These are phyloP conservation scores for Pythium rhizo-oryzae DNA, from an alignment of 352 stramenopile species.

Conservation along the genomic window DNA sequence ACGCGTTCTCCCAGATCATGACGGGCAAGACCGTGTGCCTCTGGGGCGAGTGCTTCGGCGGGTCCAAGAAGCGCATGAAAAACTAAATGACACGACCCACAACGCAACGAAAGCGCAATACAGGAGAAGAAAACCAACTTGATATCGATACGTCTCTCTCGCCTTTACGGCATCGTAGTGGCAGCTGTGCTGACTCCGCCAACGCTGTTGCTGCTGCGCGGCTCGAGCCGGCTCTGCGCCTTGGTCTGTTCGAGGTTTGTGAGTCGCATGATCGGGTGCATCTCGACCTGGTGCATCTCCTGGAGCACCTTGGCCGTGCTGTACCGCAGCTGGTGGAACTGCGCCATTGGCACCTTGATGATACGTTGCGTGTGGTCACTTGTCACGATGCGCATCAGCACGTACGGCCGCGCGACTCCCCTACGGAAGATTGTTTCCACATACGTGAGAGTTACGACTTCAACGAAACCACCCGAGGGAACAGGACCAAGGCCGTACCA, in stretches of 20 bases:
- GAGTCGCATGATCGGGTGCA: slow-evolving; percentile 80
- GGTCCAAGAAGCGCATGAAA: slow-evolving; percentile 85
- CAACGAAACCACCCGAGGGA: too few species aligned
- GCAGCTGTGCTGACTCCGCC: not conserved
- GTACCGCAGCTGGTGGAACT: slow-evolving; percentile 84
- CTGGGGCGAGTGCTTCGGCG: slow-evolving; percentile 86
- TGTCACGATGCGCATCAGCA: slow-evolving; percentile 60
- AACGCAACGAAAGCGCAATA: slow-evolving; percentile 1
- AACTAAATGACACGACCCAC: slow-evolving; percentile 40
- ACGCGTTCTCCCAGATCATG: slow-evolving; percentile 80
- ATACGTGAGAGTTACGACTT: too few species aligned
- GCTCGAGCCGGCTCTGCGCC: not conserved
- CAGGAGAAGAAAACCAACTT: not conserved
- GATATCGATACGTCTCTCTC: too few species aligned
- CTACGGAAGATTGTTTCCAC: too few species aligned
- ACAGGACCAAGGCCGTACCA: too few species aligned
- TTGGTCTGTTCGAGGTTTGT: slow-evolving; percentile 42
- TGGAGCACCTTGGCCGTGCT: slow-evolving; percentile 72
- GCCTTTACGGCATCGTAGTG: not conserved
- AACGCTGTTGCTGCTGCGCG: too few species aligned
- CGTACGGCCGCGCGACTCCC: slow-evolving; percentile 5
- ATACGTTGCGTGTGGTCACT: slow-evolving; percentile 45
- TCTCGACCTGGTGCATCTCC: slow-evolving; percentile 73
- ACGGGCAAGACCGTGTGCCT: slow-evolving; percentile 79
- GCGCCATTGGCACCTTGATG: slow-evolving; percentile 51